Base-by-base conservation (phyloP, 305 asterid species). In the Fraxinus latifolia region DNA sequence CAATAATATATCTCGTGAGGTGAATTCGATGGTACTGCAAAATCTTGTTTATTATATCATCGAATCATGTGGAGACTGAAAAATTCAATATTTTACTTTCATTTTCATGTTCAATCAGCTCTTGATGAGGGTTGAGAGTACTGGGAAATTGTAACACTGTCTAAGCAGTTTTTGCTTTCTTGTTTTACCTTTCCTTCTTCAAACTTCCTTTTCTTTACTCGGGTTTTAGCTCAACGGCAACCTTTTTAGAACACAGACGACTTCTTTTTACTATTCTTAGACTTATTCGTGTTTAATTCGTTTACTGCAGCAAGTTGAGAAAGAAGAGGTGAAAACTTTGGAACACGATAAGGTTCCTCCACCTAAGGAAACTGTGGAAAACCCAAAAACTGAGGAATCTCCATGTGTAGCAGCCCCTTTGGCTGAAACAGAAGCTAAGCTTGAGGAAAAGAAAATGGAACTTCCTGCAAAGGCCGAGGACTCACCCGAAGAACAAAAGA, bases 301-400 rank as follows among this genome's bases (percentile, higher is more conserved):
- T 12, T 74, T 72, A 1, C 67, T 55, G 84, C 90, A 91, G 95
- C 89, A 85, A 85, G 89, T 86, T 47, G 92, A 82, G 80, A 89
- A 91, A 85, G 87, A 81, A 75, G 90, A 86, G 86, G 84, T 79
- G 67, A 89, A 88, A 82, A 82, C 71, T 27, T 79, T 82, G 78
- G 93, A 85, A 81, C 82, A 78, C 77, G 90, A 85, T 68, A 76
- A 7, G 77, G 88, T 78, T 77, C 19, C 87, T 74, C 86, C 85
- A 21, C 78, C 74, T 6, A 81, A 87, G 75, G 91, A 74, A 82
- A 80, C 78, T 23, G 82, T 47, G 70, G 86, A 68, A 73, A 81
- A 32, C 77, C 83, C 83, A 19, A 86, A 85, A 83, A 76, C 85
- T 17, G 90, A 81, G 73, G 90, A 78, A 60, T 29, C 86, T 37